Evolutionary conservation across 352 stramenopile genomes (phyloP).

Genomic region (Blastocystis sp.): DNA sequence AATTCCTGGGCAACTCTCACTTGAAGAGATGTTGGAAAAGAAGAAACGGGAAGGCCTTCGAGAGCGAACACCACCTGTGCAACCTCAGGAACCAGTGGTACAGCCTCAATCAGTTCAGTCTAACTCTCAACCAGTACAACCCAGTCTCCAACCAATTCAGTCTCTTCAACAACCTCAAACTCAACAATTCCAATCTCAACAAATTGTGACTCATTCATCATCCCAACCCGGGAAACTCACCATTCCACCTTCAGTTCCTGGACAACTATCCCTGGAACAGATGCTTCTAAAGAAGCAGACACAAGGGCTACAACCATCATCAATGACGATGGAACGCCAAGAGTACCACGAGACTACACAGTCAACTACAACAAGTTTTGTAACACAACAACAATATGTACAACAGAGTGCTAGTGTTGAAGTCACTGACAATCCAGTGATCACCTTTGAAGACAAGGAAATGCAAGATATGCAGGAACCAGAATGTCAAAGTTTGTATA

Average conservation of each 20-base stretch:
- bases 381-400: not conserved
- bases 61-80: not conserved
- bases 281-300: slow-evolving; percentile 38
- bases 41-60: not conserved
- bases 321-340: not conserved
- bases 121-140: not conserved
- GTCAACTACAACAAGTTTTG: not conserved
- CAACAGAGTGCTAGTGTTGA: too few species aligned
- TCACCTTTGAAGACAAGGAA: not conserved
- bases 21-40: slow-evolving; percentile 50
- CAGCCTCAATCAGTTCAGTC: not conserved
- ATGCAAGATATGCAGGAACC: not conserved
- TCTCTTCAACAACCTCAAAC: not conserved
- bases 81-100: not conserved
- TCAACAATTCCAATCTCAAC: not conserved
- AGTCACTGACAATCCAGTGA: not conserved
- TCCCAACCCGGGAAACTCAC: not conserved
- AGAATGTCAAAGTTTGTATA: not conserved
- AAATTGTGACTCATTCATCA: not conserved
- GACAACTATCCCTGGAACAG: slow-evolving; percentile 27
- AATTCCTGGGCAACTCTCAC: slow-evolving; percentile 23
- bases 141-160: not conserved
- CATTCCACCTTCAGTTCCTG: slow-evolving; percentile 3
- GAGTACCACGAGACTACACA: not conserved
- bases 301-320: not conserved